Evolutionary conservation across 169 alveolate genomes (phyloP).

Genomic region (Plasmodium gaboni): DNA sequence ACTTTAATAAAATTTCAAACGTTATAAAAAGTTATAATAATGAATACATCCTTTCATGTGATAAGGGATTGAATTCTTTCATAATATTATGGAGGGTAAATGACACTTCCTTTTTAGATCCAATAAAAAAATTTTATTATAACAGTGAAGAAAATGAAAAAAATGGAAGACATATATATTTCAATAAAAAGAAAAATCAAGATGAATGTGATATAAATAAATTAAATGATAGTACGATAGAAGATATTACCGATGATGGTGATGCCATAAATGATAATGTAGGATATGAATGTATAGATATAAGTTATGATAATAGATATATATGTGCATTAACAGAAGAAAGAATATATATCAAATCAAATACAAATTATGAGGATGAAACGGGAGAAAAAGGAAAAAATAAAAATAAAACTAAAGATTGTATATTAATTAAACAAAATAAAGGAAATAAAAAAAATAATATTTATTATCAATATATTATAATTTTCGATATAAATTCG

Average conservation of each 20-base stretch:
- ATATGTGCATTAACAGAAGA: conserved; percentile 73
- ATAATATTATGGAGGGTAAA: conserved; percentile 57
- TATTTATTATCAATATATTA: conserved; percentile 39
- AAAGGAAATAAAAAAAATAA: not conserved
- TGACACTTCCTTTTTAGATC: conserved; percentile 24
- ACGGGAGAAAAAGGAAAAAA: not conserved
- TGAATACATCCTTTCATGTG: conserved; percentile 65
- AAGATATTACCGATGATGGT: not conserved
- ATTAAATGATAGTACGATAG: not conserved
- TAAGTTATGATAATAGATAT: conserved; percentile 69
- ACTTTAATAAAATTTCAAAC: conserved; percentile 54
- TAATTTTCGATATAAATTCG: conserved; percentile 56
- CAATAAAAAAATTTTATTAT: conserved; percentile 31
- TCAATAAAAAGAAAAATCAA: not conserved
- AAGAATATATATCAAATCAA: conserved; percentile 31
- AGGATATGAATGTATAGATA: conserved; percentile 72
- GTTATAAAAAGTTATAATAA: conserved; percentile 55
- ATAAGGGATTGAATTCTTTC: conserved; percentile 54
- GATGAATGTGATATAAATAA: not conserved
- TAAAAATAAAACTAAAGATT: not conserved
- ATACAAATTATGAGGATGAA: not conserved
- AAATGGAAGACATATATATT: not conserved
- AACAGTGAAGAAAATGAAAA: conserved; percentile 2
- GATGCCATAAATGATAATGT: not conserved
- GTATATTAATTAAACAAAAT: not conserved